Evolutionary conservation across 2,329 filamentous ascomycete species (phyloP), one percentile per base, ranked within the genome.

Genomic region (Aureobasidium pullulans): DNA sequence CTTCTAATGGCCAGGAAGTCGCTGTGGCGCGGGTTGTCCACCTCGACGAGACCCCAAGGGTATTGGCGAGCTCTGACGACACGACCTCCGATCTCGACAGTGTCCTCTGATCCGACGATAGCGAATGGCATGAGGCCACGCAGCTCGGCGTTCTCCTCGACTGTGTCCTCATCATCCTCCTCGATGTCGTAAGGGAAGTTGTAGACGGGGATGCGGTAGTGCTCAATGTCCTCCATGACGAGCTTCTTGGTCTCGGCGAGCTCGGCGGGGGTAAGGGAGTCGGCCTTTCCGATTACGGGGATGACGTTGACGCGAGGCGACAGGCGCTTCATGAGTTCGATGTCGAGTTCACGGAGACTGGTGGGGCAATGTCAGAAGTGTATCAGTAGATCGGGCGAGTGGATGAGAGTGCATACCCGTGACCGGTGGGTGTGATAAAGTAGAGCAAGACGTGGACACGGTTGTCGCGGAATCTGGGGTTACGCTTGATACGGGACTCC

Each of bases 401-500:
- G 16, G 23, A 44, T 23, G 15, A 1, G 31, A 10, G 16, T 32
- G 48, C 60, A 58, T 61, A 63, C 62, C 88, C 92, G 75, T 96
- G 91, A 70, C 94, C 94, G 63, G 94, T 99, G 49, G 94, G 94
- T 66, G 94, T 96, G 81, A 99, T 97, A 77, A 99, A 99, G 84
- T 99, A 99, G 70, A 99, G 87, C 75, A 99, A 86, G 67, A 92
- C 94, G 73, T 99, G 94, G 50, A 99, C 90, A 80, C 94, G 90
- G 81, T 99, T 97, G 80, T 99, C 94, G 73, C 94, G 88, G 88
- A 99, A 99, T 72, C 94, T 87, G 69, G 94, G 94, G 81, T 99
- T 99, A 91, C 94, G 94, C 89, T 99, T 99, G 83, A 99, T 99
- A 81, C 94, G 90, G 70, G 94, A 97, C 81, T 99, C 94, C 80